Evolutionary conservation across 164 flowering plant genomes (phyloP).

Genomic region (Umbilicus rupestris): DNA sequence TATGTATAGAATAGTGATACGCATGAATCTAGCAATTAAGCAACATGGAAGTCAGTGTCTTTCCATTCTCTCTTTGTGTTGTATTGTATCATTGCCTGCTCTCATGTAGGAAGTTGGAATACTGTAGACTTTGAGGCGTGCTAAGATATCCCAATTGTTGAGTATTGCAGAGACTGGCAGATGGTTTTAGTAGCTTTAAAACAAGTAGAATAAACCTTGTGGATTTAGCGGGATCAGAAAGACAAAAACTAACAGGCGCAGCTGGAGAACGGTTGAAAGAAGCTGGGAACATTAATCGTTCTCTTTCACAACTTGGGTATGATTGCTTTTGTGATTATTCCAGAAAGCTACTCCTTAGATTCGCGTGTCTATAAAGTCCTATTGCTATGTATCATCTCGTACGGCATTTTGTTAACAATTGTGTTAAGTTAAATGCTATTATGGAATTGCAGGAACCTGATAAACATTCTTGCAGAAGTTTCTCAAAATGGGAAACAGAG

Average conservation of each 20-base stretch:
- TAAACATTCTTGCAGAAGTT: slow-evolving; percentile 94
- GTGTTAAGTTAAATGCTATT: neutral
- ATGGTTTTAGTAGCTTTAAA: slow-evolving; percentile 77
- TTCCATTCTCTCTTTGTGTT: too few relatives aligned
- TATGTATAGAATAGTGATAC: too few relatives aligned
- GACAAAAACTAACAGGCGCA: slow-evolving; percentile 92
- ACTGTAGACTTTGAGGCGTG: neutral
- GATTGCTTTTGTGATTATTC: slow-evolving; percentile 3
- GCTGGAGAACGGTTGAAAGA: slow-evolving; percentile 96
- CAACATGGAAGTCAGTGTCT: too few relatives aligned
- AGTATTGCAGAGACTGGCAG: slow-evolving; percentile 40
- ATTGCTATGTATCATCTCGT: neutral
- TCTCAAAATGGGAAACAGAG: slow-evolving; percentile 94
- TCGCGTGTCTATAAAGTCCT: neutral
- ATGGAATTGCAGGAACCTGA: slow-evolving; percentile 69
- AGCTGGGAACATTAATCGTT: slow-evolving; percentile 93
- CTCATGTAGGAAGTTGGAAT: too few relatives aligned
- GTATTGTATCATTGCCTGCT: too few relatives aligned
- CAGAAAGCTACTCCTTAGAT: too few relatives aligned
- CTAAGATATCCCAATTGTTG: neutral
- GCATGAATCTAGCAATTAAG: too few relatives aligned
- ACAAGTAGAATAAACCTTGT: slow-evolving; percentile 92
- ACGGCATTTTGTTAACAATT: neutral
- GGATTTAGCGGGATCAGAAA: slow-evolving; percentile 98
- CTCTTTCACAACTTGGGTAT: slow-evolving; percentile 98